phyloP scores from a whole-genome alignment of 1,139 yeast genomes.

The Geotrichum carabidarum region DNA sequence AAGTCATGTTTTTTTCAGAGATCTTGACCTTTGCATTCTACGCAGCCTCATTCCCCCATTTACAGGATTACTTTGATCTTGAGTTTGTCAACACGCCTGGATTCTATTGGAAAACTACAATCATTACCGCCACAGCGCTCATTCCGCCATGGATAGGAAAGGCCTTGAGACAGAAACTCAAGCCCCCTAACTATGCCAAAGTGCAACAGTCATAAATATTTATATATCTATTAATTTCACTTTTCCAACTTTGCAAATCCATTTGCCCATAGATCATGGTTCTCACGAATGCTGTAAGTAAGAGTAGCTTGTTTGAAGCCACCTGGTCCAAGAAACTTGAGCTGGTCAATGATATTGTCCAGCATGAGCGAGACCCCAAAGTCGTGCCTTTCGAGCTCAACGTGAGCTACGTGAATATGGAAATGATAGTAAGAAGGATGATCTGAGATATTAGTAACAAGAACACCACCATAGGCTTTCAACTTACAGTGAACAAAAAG shows the following conservation, averaged over 20 bases:
- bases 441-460: slow-evolving; percentile 33
- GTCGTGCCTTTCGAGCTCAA: slow-evolving; percentile 62
- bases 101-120: slow-evolving; percentile 64
- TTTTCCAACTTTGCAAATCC: slow-evolving; percentile 11
- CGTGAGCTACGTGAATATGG: slow-evolving; percentile 85
- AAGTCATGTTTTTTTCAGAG: slow-evolving; percentile 68
- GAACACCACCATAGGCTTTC: background rate
- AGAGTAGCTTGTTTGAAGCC: slow-evolving; percentile 49
- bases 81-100: slow-evolving; percentile 51
- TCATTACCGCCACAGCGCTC: slow-evolving; percentile 65
- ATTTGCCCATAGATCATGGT: slow-evolving; percentile 64
- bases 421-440: slow-evolving; percentile 96
- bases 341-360: slow-evolving; percentile 75
- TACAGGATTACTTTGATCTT: slow-evolving; percentile 78
- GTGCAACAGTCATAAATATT: slow-evolving; percentile 49
- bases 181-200: slow-evolving; percentile 97
- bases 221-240: background rate
- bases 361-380: slow-evolving; percentile 78
- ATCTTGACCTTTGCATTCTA: slow-evolving; percentile 63
- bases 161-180: slow-evolving; percentile 62
- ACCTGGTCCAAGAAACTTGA: slow-evolving; percentile 48
- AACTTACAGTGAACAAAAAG: slow-evolving; percentile 60
- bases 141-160: slow-evolving; percentile 88
- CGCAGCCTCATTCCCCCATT: slow-evolving; percentile 71
- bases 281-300: slow-evolving; percentile 64